Evolutionary conservation across 345 rosid genomes (phyloP), one percentile per base, ranked within the genome.

Genomic region (Psidium friedrichsthalianum): DNA sequence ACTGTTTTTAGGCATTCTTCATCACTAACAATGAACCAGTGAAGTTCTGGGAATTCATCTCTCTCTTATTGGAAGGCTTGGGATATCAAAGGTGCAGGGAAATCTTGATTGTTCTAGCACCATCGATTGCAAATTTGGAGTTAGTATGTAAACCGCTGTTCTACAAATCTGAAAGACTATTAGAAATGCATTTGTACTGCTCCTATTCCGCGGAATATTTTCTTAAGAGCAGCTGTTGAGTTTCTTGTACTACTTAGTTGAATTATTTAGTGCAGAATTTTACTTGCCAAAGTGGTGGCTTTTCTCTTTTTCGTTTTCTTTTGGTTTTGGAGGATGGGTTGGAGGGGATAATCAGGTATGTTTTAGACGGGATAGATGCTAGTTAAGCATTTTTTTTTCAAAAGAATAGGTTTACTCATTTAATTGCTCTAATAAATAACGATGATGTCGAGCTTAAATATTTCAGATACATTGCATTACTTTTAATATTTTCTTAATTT

Each of bases 21-120:
- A 93, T 97, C 91, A 97, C 99, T 8, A 94, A 97, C 92, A 90
- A 89, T 16, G 91, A 96, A 91, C 98, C 96, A 13, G 82, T 94
- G 86, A 93, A 86, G 90, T 96, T 95, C 86, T 95, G 95, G 98
- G 94, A 93, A 78, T 96, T 96, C 89, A 91, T 94, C 16, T 92
- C 96, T 76, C 86, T 87, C 80, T 85, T 96, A 74, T 88, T 94
- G 85, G 95, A 91, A 90, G 96, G 96, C 88, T 84, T 97, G 92
- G 95, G 96, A 82, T 96, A 94, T 91, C 93, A 91, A 87, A 93
- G 99, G 99, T 97, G 90, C 87, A 82, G 64, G 85, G 47, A 82
- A 84, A 86, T 40, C 57, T 57, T 51, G 56, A 74, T 49, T 84
- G 85, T 49, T 12, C 32, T 82, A 81, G 20, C 56, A 24, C 22